Base-by-base conservation (phyloP, 371 early-diverging fungal species). In the Mortierella sp. region DNA sequence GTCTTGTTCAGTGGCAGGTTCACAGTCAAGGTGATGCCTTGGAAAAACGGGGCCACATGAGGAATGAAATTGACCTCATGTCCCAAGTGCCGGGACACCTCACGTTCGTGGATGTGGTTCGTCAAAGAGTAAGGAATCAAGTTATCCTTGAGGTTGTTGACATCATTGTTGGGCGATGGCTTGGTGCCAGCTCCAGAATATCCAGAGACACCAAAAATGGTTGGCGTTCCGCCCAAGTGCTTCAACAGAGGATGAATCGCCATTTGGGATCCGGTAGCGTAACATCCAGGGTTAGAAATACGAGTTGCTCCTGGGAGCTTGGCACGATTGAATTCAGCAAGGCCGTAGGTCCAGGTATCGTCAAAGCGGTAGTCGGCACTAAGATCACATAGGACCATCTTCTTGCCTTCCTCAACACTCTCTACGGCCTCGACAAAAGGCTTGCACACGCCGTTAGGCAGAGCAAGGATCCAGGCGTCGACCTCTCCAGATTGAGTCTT, bases 131-230 rank as follows among this genome's bases (percentile, higher is more conserved):
- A 98, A 8, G 96, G 94, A 46, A 97, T 88, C 48, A 98, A 54
- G 79, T 96, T 97, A 80, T 97, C 93, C 38, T 80, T 79, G 46
- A 97, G 85, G 58, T 92, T 88, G 27, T 84, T 87, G 47, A 91
- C 86, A 71, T 98, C 94, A 81, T 97, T 98, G 82, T 96, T 97
- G 66, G 92, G 92, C 47, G 93, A 93, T 30, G 97, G 96, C 67
- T 91, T 95, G 57, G 97, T 97, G 21, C 98, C 98, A 14, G 98
- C 98, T 28, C 98, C 98, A 66, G 93, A 93, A 84, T 97, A 97
- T 9, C 98, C 98, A 31, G 95, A 94, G 1, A 97, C 96, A 54
- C 98, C 98, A 86, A 97, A 96, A 43, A 97, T 88, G 31, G 94
- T 91, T 21, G 93, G 91, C 10, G 83, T 78, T 21, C 80, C 67